Base-by-base conservation (phyloP, 805 yeast genomes). In the Ogataea degrootiae region DNA sequence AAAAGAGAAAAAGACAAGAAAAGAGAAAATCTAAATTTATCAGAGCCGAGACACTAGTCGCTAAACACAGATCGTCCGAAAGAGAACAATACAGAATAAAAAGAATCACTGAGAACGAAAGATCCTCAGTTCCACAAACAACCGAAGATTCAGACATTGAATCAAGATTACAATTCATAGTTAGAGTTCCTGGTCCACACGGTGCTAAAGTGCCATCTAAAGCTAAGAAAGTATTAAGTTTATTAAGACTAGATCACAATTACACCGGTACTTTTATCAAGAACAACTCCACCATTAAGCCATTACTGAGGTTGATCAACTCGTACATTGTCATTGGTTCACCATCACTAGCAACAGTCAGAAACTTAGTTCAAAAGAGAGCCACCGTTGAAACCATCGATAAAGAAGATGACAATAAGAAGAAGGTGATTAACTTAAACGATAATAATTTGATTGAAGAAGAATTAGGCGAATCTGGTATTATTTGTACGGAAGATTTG, bases 401-500 rank as follows among this genome's bases (percentile, higher is more conserved):
- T 36, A 60, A 65, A 8, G 62, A 50, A 22, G 56, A 49, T 1
- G 57, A 61, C 14, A 54, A 51, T 19, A 48, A 42, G 8, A 49
- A 52, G 35, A 72, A 69, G 41, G 69, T 71, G 42, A 66, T 76
- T 37, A 76, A 80, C 49, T 69, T 87, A 57, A 87, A 86, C 64
- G 89, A 83, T 66, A 87, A 87, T 70, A 82, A 80, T 57, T 67
- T 82, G 37, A 83, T 87, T 44, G 95, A 87, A 68, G 90, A 85
- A 58, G 71, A 73, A 58, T 73, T 87, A 52, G 84, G 84, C 37
- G 86, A 83, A 8, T 69, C 72, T 46, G 90, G 92, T 29, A 70
- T 84, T 50, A 80, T 87, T 53, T 87, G 95, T 78, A 76, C 85
- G 17, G 94, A 87, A 70, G 95, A 87, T 67, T 73, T 87, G 47